These are phyloP conservation scores for Brassica rapa DNA, from an alignment of 345 rosid species.

Conservation along the genomic window DNA sequence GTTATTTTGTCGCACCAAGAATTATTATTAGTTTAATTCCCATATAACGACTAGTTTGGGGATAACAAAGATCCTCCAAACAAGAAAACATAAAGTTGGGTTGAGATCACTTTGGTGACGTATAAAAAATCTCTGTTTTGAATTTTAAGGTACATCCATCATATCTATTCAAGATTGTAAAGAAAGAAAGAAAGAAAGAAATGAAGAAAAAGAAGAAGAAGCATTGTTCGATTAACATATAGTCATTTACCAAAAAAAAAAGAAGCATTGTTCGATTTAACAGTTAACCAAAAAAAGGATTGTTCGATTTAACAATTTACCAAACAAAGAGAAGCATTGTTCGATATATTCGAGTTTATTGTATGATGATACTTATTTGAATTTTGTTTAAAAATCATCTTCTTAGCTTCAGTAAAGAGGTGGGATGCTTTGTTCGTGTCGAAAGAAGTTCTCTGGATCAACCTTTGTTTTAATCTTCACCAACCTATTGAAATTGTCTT, in stretches of 20 bases:
- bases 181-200: background rate
- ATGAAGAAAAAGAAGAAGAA: background rate
- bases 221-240: background rate
- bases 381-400: no score
- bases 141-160: background rate
- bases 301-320: no score
- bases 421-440: slow-evolving; percentile 45
- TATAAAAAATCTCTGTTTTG: background rate
- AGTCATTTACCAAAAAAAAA: no score
- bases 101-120: background rate
- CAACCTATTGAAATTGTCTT: slow-evolving; percentile 43
- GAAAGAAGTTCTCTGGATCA: slow-evolving; percentile 50
- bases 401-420: background rate
- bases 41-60: background rate
- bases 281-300: no score
- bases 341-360: background rate
- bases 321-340: no score
- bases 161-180: background rate
- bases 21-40: background rate
- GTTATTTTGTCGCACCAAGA: background rate
- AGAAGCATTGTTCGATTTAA: background rate
- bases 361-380: background rate
- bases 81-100: background rate
- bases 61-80: no score
- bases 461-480: slow-evolving; percentile 38